Conservation (phyloP, 768 basidiomycete species). For the Leccinum aurantiacum region DNA sequence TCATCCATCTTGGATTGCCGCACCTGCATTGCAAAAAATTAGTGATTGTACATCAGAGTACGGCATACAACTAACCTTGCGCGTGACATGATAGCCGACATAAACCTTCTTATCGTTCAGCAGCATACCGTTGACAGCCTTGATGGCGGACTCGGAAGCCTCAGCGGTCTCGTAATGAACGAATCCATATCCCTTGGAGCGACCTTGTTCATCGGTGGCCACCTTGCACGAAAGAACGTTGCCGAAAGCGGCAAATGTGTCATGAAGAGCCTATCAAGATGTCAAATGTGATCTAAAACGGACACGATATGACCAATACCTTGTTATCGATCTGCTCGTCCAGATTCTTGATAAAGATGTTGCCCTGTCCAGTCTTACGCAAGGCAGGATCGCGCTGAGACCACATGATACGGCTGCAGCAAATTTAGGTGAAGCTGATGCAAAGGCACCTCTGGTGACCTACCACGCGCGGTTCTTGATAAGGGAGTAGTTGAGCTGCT, state of each 20-base stretch:
- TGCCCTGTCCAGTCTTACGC: slow-evolving; percentile 99
- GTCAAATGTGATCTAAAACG: not conserved
- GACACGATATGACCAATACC: slow-evolving; percentile 37
- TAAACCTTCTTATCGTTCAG: slow-evolving; percentile 99
- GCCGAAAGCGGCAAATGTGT: slow-evolving; percentile 98
- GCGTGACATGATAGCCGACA: slow-evolving; percentile 95
- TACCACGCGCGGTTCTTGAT: slow-evolving; percentile 98
- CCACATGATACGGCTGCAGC: slow-evolving; percentile 96
- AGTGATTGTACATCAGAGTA: not conserved
- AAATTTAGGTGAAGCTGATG: not conserved
- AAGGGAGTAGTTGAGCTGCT: slow-evolving; percentile 98
- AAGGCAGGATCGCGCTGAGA: slow-evolving; percentile 99
- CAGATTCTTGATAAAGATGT: slow-evolving; percentile 99
- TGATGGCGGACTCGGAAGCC: slow-evolving; percentile 94
- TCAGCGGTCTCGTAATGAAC: slow-evolving; percentile 99
- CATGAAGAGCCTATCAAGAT: slow-evolving; percentile 81
- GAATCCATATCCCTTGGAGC: slow-evolving; percentile 97
- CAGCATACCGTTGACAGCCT: slow-evolving; percentile 98
- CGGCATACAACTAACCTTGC: slow-evolving; percentile 60
- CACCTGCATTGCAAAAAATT: slow-evolving; percentile 51
- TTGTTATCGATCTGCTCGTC: slow-evolving; percentile 98
- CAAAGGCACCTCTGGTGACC: slow-evolving; percentile 20
- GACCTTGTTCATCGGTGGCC: slow-evolving; percentile 92
- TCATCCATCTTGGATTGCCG: slow-evolving; percentile 98
- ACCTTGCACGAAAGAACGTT: slow-evolving; percentile 99